Conservation (phyloP, 257 asterid genomes). For the Henckelia pumila region DNA sequence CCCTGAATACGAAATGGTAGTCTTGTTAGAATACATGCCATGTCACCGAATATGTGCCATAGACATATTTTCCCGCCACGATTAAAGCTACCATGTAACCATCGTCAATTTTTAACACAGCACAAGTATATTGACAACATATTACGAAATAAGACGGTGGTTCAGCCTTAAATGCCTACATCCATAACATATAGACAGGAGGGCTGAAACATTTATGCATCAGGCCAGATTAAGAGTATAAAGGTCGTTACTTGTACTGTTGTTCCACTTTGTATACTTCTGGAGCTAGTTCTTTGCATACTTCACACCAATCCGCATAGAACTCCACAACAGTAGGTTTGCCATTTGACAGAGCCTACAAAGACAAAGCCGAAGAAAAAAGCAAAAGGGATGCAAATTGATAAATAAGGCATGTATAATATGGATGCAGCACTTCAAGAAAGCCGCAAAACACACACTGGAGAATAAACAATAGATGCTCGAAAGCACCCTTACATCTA, state of each 20-base stretch:
- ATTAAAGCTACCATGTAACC: not conserved
- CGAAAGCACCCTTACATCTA: not conserved
- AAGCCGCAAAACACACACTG: not conserved
- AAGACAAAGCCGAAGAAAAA: not conserved
- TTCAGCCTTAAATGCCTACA: not conserved
- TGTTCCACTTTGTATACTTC: conserved; percentile 87
- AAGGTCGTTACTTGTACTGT: conserved; percentile 61
- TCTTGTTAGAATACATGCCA: not conserved
- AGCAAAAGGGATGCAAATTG: not conserved
- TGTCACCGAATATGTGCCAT: not conserved
- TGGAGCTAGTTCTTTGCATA: conserved; percentile 83
- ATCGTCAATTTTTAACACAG: not conserved
- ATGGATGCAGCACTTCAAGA: not conserved
- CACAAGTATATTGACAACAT: not conserved
- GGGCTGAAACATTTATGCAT: not conserved
- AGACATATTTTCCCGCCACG: not conserved
- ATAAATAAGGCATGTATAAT: conserved; percentile 2
- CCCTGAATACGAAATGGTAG: conserved; percentile 43
- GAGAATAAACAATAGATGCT: not conserved
- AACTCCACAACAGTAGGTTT: conserved; percentile 98
- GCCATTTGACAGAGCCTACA: conserved; percentile 84
- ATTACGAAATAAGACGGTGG: not conserved
- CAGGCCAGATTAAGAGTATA: not conserved
- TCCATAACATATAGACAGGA: not conserved
- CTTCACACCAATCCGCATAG: conserved; percentile 99